Evolutionary conservation across 805 yeast species (phyloP).

Genomic region (Yamadazyma kitorensis): DNA sequence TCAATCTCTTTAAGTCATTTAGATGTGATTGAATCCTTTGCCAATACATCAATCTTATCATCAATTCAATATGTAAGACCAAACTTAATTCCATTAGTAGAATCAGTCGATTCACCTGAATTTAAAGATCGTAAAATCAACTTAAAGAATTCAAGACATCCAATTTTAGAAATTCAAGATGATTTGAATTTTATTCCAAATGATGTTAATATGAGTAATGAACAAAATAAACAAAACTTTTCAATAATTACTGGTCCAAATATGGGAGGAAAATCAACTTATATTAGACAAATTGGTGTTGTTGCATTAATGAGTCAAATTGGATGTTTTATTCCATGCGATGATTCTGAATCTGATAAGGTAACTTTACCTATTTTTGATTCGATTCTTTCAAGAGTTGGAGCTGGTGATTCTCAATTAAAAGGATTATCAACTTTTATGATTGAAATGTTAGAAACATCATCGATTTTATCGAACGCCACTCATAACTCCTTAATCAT

Average conservation of each 20-base stretch:
- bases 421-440: slow-evolving; percentile 92
- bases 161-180: slow-evolving; percentile 90
- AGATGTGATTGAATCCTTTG: slow-evolving; percentile 84
- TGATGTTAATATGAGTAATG: slow-evolving; percentile 67
- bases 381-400: slow-evolving; percentile 93
- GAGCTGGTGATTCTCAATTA: slow-evolving; percentile 96
- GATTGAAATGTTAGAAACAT: slow-evolving; percentile 94
- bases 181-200: slow-evolving; percentile 88
- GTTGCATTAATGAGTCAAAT: slow-evolving; percentile 84
- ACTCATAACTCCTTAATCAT: slow-evolving; percentile 77
- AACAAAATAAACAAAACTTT: slow-evolving; percentile 44
- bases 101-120: slow-evolving; percentile 17
- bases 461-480: slow-evolving; percentile 79
- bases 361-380: slow-evolving; percentile 86
- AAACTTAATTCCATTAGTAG: slow-evolving; percentile 53
- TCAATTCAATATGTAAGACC: slow-evolving; percentile 83
- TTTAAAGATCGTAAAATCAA: slow-evolving; percentile 44
- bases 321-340: slow-evolving; percentile 81
- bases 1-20: slow-evolving; percentile 64
- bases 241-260: slow-evolving; percentile 92
- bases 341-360: no score
- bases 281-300: slow-evolving; percentile 85
- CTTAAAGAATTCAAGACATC: slow-evolving; percentile 83
- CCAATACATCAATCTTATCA: slow-evolving; percentile 75
- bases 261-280: slow-evolving; percentile 97